These are phyloP conservation scores for Tillandsia fasciculata DNA, from an alignment of 176 grass and related monocot genomes.

Conservation along the genomic window DNA sequence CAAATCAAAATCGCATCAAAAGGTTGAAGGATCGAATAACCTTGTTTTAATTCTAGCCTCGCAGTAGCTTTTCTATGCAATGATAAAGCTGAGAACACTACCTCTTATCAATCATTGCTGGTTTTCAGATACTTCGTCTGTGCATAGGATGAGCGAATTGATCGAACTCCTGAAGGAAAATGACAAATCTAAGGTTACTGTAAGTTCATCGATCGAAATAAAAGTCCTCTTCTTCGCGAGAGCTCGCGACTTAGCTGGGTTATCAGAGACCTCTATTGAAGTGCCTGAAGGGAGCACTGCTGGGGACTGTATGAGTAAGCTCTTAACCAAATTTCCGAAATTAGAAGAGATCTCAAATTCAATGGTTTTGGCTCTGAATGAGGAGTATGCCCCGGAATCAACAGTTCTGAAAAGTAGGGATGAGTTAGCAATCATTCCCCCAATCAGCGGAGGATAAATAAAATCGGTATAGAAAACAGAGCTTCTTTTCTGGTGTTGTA, in stretches of 20 bases:
- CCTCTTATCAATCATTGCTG: too few species aligned
- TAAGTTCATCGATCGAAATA: conserved; percentile 17
- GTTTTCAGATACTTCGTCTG: not conserved
- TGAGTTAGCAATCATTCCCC: conserved; percentile 84
- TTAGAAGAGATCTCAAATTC: conserved; percentile 72
- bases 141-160: not conserved
- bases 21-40: too few species aligned
- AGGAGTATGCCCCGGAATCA: conserved; percentile 64
- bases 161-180: conserved; percentile 4
- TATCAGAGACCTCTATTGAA: conserved; percentile 34
- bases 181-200: not conserved
- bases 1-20: too few species aligned
- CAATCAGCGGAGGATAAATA: conserved; percentile 68
- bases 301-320: conserved; percentile 45
- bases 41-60: too few species aligned
- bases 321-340: conserved; percentile 53
- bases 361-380: conserved; percentile 77
- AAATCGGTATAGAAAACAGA: not conserved
- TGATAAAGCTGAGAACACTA: too few species aligned
- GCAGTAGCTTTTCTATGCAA: too few species aligned
- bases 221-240: conserved; percentile 88
- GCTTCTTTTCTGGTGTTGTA: not conserved
- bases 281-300: conserved; percentile 48
- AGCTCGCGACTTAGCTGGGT: conserved; percentile 64
- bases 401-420: conserved; percentile 46